phyloP scores from a whole-genome alignment of 495 filamentous ascomycete species.

The Elaphomyces granulatus region DNA sequence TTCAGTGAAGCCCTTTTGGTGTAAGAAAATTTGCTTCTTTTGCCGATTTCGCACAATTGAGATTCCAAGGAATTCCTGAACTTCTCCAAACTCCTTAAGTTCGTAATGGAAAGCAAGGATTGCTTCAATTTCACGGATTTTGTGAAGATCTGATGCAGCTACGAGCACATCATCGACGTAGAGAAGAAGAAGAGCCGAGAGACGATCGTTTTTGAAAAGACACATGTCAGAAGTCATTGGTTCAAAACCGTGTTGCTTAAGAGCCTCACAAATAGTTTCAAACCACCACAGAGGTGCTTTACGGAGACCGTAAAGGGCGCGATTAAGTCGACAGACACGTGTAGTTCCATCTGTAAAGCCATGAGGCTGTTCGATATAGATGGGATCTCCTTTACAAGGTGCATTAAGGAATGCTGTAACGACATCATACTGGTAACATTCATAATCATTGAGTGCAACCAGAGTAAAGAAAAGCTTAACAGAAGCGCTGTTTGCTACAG shows the following conservation, averaged over 20 bases:
- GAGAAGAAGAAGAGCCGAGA: background rate
- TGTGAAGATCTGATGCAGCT: background rate
- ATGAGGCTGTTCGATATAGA: background rate
- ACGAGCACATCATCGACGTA: slow-evolving; percentile 1
- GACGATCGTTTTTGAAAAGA: background rate
- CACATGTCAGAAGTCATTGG: background rate
- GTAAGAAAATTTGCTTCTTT: no score
- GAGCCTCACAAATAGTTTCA: background rate
- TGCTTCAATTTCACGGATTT: background rate
- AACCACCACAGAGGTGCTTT: background rate
- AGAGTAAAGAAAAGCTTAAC: background rate
- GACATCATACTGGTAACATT: background rate
- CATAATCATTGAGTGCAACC: background rate
- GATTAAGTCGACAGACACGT: background rate
- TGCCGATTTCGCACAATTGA: no score
- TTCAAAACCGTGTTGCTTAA: background rate
- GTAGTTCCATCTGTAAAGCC: background rate
- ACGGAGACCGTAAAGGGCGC: background rate
- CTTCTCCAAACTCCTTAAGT: background rate
- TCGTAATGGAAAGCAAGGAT: background rate
- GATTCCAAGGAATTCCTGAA: background rate
- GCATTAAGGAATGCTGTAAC: background rate
- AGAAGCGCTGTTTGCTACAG: background rate
- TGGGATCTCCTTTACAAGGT: background rate
- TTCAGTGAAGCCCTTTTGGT: no score